These are phyloP conservation scores for Populus alba DNA, from an alignment of 345 rosid genomes.

Conservation along the genomic window DNA sequence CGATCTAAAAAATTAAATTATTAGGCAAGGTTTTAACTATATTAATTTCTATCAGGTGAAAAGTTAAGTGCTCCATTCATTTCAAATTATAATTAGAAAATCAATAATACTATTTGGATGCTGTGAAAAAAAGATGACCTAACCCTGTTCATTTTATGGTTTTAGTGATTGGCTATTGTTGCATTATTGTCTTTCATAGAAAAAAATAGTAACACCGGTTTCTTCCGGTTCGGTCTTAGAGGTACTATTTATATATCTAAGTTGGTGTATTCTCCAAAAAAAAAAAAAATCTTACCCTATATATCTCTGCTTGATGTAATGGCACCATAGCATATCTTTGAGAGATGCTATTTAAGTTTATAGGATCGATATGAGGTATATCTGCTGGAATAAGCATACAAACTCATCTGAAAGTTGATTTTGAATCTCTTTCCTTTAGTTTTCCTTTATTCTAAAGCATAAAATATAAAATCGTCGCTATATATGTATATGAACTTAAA, in stretches of 20 bases:
- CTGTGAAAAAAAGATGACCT: too few species aligned
- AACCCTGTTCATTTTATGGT: too few species aligned
- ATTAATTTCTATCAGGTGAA: background rate
- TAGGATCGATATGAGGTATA: background rate
- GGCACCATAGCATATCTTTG: background rate
- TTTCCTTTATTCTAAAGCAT: background rate
- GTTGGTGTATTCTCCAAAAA: background rate
- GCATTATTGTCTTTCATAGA: too few species aligned
- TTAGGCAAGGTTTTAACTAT: too few species aligned
- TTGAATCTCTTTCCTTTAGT: background rate
- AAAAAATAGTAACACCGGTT: too few species aligned
- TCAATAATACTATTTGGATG: too few species aligned
- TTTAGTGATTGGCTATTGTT: too few species aligned
- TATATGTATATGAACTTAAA: background rate
- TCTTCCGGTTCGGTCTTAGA: too few species aligned
- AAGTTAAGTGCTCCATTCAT: background rate
- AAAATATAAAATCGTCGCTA: background rate
- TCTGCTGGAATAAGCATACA: background rate
- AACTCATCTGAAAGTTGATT: background rate
- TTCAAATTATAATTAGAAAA: too few species aligned
- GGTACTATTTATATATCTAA: background rate
- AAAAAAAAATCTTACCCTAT: too few species aligned
- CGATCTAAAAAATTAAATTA: too few species aligned
- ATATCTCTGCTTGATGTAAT: too few species aligned
- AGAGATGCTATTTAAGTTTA: background rate